Base-by-base conservation (phyloP, 129 eudicot genomes). In the Helianthus annuus region DNA sequence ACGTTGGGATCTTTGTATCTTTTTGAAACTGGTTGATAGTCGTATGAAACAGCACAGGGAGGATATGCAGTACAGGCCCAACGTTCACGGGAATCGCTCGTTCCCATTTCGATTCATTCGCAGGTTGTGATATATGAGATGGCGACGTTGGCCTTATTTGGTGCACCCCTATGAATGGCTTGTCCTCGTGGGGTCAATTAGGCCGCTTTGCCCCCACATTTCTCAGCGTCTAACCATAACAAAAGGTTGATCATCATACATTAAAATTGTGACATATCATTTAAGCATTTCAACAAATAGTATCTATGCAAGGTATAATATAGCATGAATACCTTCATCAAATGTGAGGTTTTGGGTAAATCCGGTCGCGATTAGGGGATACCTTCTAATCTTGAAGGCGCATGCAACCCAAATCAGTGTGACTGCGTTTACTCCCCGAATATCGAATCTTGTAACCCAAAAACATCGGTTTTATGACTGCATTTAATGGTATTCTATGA, bases 151-250 rank as follows among this genome's bases (percentile, higher is more conserved):
- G 77, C 71, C 96, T 73, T 75, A 69, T 73, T 61, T 75, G 91
- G 51, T 81, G 88, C 85, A 80, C 58, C 52, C 80, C 78, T 76
- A 83, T 75, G 48, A 79, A 64, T 1, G 83, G 52, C 62, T 85
- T 87, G 17, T 92, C 96, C 16, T 81, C 86, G 1, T 67, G 82
- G n/a, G n/a, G n/a, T n/a, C n/a, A n/a, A n/a, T n/a, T n/a, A n/a
- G n/a, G n/a, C n/a, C n/a, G n/a, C n/a, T n/a, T n/a, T n/a, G 88
- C 90, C 48, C 98, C 91, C 53, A 83, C 84, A 70, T 77, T 81
- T 66, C 89, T 85, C 68, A 87, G 76, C 83, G 85, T 84, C 98
- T 93, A 83, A 69, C 77, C 62, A 69, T 17, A 72, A 77, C 71
- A 80, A 62, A 70, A 53, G 51, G 64, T 57, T 57, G 1, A 58